Evolutionary conservation across 805 yeast genomes (phyloP), one percentile per base, ranked within the genome.

Genomic region (Saturnispora dispora): DNA sequence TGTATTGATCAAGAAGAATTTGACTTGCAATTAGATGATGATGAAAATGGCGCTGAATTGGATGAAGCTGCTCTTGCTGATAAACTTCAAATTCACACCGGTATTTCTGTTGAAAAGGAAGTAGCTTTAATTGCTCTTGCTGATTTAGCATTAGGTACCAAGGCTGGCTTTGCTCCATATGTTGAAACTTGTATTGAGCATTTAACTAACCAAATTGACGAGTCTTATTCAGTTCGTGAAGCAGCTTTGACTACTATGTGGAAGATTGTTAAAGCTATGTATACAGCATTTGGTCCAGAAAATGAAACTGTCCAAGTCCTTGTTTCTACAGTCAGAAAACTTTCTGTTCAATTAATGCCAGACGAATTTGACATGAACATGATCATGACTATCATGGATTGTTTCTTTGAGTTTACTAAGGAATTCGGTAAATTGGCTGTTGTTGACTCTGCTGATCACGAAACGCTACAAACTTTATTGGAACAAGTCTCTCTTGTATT

Each of bases 51-150:
- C 33, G 81, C 71, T 25, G 71, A 68, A 15, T 64, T 70, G 17
- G 78, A 74, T 51, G 82, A 76, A 46, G 88, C 80, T 52, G 87
- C 81, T 47, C 65, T 80, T 52, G 82, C 77, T 55, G 84, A 84
- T 61, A 84, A 85, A 55, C 74, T 88, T 69, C 84, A 87, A 60
- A 89, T 93, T 57, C 90, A 89, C 77, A 85, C 96, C 48, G 97
- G 96, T 74, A 81, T 93, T 61, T 88, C 97, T 58, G 84, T 87
- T 60, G 99, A 91, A 72, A 91, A 91, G 71, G 96, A 90, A 71
- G 87, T 88, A 58, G 96, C 96, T n/a, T 78, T 90, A 45, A 88
- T 88, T 62, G 93, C 96, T 7, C 71, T 89, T 58, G 80, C 87
- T 47, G 98, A 93, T 65, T 78, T 90, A 65, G 96, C 96, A 48